phyloP scores from a whole-genome alignment of 306 rosid genomes.

The Corylus americana region DNA sequence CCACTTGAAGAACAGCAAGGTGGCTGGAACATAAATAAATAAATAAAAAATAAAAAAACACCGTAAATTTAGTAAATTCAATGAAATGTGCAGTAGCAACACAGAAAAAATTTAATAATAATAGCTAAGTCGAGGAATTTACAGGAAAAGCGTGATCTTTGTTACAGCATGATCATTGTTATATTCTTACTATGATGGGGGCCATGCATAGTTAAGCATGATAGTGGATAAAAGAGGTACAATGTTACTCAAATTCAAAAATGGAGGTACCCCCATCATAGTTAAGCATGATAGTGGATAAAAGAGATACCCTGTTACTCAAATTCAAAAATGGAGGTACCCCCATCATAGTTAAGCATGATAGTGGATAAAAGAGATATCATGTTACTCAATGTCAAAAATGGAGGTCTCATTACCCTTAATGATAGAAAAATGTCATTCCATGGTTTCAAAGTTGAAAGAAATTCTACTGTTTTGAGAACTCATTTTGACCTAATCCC shows the following conservation, averaged over 20 bases:
- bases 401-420: not conserved
- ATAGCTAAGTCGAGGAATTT: not conserved
- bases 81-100: constrained; percentile 2
- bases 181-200: not conserved
- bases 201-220: not conserved
- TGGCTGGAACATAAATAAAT: constrained; percentile 53
- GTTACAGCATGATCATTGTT: not conserved
- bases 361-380: not conserved
- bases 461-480: not conserved
- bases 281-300: not conserved
- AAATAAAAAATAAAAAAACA: not conserved
- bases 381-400: not conserved
- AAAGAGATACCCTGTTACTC: not conserved
- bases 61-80: constrained; percentile 29
- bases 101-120: constrained; percentile 7
- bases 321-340: not conserved
- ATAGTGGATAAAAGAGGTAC: not conserved
- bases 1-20: constrained; percentile 82
- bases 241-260: not conserved
- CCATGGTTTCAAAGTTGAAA: not conserved
- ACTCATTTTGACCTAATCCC: not conserved
- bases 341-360: not conserved
- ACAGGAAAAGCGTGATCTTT: not conserved
- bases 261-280: not conserved
- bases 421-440: not conserved